These are phyloP conservation scores for Tolypocladium endophyticum DNA, from an alignment of 2,329 filamentous ascomycete genomes.

Conservation along the genomic window DNA sequence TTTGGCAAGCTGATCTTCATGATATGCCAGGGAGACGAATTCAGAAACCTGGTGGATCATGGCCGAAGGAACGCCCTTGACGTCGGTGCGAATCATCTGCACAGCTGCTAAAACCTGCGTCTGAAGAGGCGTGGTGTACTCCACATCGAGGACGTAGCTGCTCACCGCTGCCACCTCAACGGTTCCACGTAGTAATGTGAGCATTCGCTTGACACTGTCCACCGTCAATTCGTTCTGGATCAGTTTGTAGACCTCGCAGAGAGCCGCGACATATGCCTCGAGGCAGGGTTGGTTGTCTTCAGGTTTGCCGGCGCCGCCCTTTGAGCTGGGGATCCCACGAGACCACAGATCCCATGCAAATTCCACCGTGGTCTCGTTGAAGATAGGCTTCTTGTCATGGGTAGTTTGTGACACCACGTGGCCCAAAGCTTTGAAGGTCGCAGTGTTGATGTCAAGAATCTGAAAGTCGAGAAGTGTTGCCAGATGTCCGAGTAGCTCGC, in stretches of 20 bases:
- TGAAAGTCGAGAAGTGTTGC: conserved; percentile 51
- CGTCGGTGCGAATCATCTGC: conserved; percentile 56
- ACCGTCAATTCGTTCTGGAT: conserved; percentile 53
- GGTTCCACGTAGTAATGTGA: conserved; percentile 59
- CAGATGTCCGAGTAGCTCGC: conserved; percentile 60
- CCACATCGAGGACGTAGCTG: conserved; percentile 60
- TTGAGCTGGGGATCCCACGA: conserved; percentile 46
- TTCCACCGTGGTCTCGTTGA: conserved; percentile 43
- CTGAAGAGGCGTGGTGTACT: conserved; percentile 65
- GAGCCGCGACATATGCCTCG: conserved; percentile 70
- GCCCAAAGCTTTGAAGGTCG: conserved; percentile 56
- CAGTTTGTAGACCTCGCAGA: conserved; percentile 69
- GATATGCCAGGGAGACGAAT: conserved; percentile 61
- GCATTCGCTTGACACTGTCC: conserved; percentile 54
- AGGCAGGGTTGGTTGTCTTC: conserved; percentile 70
- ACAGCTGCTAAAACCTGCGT: conserved; percentile 57
- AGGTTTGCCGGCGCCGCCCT: conserved; percentile 22
- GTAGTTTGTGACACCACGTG: conserved; percentile 47
- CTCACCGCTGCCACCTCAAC: conserved; percentile 59
- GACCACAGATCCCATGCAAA: conserved; percentile 63
- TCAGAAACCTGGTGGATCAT: conserved; percentile 60
- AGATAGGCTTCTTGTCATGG: conserved; percentile 29
- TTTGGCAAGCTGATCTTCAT: conserved; percentile 21
- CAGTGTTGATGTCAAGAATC: conserved; percentile 61
- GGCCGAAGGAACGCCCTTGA: conserved; percentile 53